A percentile compares a stretch with the other conserved stretches of the same genome.
These are phyloP conservation scores for Melanomma pulvis-pyrius DNA, from an alignment of 495 filamentous ascomycete genomes.

Conservation along the genomic window DNA sequence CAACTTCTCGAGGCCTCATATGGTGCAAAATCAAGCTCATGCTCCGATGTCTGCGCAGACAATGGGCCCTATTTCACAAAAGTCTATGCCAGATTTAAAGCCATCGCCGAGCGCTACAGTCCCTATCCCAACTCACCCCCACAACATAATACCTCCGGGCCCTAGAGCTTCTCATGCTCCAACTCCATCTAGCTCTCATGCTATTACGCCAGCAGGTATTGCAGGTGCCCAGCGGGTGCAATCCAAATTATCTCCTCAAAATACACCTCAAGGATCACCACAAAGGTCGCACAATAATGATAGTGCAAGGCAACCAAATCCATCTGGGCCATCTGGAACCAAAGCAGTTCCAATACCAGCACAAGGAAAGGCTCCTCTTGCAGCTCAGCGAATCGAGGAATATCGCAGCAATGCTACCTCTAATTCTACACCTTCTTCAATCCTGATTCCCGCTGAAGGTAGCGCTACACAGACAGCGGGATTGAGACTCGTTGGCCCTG, in stretches of 20 bases:
- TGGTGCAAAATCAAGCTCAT: not conserved
- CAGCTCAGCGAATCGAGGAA: not conserved
- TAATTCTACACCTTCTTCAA: not conserved
- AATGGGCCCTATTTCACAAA: constrained; percentile 1
- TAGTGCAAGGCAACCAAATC: not conserved
- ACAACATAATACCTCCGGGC: not conserved
- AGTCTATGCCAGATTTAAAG: constrained; percentile 13
- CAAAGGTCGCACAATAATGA: not conserved
- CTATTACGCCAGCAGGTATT: not conserved
- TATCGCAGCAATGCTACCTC: not conserved
- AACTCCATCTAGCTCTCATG: not conserved
- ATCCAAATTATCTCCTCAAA: not conserved
- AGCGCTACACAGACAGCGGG: not conserved
- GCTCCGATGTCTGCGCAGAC: not conserved
- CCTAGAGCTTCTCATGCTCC: not conserved
- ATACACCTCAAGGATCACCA: not conserved
- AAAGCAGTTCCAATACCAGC: not conserved
- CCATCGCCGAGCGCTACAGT: not conserved
- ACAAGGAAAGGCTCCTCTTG: not conserved
- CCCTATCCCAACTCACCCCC: not conserved
- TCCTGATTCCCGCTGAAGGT: not conserved
- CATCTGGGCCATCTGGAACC: not conserved
- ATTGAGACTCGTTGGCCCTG: constrained; percentile 10
- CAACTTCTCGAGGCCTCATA: not conserved
- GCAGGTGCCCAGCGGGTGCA: not conserved